A percentile compares a stretch with the other conserved stretches of the same genome.
phyloP scores from a whole-genome alignment of 2,329 filamentous ascomycete species.

The Bipolaris zeicola region DNA sequence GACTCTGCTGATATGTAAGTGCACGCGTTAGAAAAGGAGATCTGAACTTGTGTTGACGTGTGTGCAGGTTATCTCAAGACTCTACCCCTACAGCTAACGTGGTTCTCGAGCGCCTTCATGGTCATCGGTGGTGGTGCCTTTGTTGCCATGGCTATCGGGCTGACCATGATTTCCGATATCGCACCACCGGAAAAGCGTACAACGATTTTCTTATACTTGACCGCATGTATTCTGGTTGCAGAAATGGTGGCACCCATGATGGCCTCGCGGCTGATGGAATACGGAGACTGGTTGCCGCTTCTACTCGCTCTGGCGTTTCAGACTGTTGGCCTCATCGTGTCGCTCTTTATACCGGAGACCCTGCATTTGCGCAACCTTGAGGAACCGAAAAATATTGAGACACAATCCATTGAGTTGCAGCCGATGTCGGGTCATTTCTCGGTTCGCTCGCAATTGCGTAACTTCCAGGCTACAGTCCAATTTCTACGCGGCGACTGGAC shows the following conservation, averaged over 20 bases:
- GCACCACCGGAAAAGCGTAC: constrained; percentile 52
- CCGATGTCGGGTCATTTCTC: constrained; percentile 25
- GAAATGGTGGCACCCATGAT: constrained; percentile 46
- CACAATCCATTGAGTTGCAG: constrained; percentile 25
- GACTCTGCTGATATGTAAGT: constrained; percentile 42
- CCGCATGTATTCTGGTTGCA: constrained; percentile 39
- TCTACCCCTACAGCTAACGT: constrained; percentile 55
- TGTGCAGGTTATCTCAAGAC: constrained; percentile 39
- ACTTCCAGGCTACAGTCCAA: constrained; percentile 48
- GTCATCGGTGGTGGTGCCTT: constrained; percentile 56
- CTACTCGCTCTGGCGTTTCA: constrained; percentile 39
- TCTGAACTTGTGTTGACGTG: constrained; percentile 8
- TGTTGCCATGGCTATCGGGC: constrained; percentile 54
- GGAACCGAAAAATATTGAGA: constrained; percentile 27
- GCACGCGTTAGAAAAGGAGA: neutral
- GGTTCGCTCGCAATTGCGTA: constrained; percentile 35
- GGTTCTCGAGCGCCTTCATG: constrained; percentile 55
- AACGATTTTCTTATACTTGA: constrained; percentile 36
- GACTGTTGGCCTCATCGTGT: constrained; percentile 31
- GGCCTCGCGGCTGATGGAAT: constrained; percentile 40
- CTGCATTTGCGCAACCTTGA: constrained; percentile 42
- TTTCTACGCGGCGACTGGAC: constrained; percentile 50
- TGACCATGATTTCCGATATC: constrained; percentile 60
- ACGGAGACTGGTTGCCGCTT: constrained; percentile 42
- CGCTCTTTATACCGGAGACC: constrained; percentile 43